Evolutionary conservation across 163 green algal genomes (phyloP).

Genomic region (Trebouxiophyceae sp.): DNA sequence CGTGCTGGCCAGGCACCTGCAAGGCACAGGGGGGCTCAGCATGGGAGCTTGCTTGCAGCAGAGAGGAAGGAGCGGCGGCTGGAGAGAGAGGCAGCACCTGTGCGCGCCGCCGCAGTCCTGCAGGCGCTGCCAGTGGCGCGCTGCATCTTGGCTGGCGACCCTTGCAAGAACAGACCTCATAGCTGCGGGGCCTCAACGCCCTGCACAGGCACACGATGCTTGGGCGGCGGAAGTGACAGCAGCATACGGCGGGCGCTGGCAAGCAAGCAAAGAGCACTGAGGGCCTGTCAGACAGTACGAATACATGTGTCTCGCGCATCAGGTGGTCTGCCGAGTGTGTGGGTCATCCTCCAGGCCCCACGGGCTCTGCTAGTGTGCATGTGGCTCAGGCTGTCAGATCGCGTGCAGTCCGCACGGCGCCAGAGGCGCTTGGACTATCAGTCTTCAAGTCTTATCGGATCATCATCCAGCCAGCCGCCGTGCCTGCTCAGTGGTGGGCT

Average conservation of each 20-base stretch:
- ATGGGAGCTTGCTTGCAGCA: background rate
- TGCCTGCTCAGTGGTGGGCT: no score
- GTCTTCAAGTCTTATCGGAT: background rate
- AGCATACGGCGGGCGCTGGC: no score
- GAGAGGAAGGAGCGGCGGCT: no score
- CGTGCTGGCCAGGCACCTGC: background rate
- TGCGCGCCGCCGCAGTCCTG: no score
- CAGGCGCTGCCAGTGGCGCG: background rate
- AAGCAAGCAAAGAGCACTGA: no score
- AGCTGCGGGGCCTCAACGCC: no score
- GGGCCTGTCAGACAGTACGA: background rate
- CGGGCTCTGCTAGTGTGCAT: background rate
- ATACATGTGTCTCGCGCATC: background rate
- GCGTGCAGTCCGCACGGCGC: background rate
- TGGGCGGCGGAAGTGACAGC: no score
- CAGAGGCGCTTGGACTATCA: background rate
- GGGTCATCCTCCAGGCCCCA: background rate
- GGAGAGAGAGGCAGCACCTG: no score
- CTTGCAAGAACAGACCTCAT: background rate
- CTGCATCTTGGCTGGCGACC: background rate
- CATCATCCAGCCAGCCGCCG: background rate
- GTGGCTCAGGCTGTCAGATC: background rate
- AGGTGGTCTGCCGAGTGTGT: background rate
- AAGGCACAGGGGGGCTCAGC: background rate
- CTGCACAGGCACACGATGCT: no score